Evolutionary conservation across 805 yeast genomes (phyloP).

Genomic region (Priceomyces fermenticarens): DNA sequence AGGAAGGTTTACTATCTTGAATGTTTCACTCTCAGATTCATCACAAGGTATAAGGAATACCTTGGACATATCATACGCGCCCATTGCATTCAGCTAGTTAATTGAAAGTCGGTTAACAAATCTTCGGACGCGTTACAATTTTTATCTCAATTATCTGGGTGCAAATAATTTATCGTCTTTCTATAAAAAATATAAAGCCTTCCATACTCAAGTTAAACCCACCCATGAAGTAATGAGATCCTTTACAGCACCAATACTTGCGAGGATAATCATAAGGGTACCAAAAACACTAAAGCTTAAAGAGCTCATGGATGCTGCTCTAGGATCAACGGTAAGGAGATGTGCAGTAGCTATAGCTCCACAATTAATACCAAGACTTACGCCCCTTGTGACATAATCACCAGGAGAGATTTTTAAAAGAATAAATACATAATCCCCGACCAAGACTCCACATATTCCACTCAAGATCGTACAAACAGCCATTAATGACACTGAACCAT

Average conservation of each 20-base stretch:
- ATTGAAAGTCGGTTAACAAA: not conserved
- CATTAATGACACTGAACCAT: constrained; percentile 69
- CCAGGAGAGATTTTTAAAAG: constrained; percentile 52
- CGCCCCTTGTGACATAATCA: constrained; percentile 74
- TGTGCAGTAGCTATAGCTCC: constrained; percentile 85
- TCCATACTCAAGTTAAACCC: constrained; percentile 9
- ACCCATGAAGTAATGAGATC: constrained; percentile 17
- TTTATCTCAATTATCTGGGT: constrained; percentile 1
- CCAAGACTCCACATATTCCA: constrained; percentile 71
- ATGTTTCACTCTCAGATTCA: constrained; percentile 1
- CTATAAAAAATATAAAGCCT: not conserved
- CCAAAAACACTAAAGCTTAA: constrained; percentile 72
- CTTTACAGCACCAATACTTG: constrained; percentile 48
- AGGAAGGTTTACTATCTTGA: constrained; percentile 12
- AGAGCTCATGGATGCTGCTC: constrained; percentile 78
- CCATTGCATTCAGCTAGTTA: not conserved
- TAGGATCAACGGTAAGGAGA: constrained; percentile 62
- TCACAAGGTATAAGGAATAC: constrained; percentile 14
- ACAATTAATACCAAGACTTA: constrained; percentile 72
- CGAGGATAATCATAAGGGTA: constrained; percentile 65
- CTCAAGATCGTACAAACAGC: constrained; percentile 76
- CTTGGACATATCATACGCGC: constrained; percentile 8
- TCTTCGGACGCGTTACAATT: not conserved
- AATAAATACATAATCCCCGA: constrained; percentile 53
- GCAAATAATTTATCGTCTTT: not conserved